phyloP scores from a whole-genome alignment of 176 grass and related monocot genomes.

The Avena atlantica region DNA sequence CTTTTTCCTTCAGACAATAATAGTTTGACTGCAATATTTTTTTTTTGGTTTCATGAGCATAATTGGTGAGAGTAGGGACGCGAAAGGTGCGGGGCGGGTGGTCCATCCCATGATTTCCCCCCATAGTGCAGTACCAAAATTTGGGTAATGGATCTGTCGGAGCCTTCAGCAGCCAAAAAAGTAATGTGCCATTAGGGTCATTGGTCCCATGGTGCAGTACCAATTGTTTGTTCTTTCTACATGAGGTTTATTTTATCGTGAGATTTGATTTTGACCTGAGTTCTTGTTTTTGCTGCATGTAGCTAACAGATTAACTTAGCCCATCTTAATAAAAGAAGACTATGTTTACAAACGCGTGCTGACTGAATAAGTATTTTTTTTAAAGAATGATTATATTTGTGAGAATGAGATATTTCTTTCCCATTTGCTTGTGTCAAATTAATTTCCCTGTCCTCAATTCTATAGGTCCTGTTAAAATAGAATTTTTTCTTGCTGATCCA shows the following conservation, averaged over 20 bases:
- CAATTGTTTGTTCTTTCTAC: slow-evolving; percentile 33
- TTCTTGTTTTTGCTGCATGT: slow-evolving; percentile 36
- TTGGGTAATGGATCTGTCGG: background rate
- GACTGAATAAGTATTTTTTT: background rate
- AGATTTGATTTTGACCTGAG: slow-evolving; percentile 14
- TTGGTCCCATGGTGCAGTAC: background rate
- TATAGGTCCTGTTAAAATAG: slow-evolving; percentile 64
- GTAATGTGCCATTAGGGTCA: background rate
- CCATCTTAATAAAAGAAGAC: slow-evolving; percentile 5
- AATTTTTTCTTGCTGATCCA: slow-evolving; percentile 63
- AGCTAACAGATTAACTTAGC: background rate
- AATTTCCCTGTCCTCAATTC: slow-evolving; percentile 25
- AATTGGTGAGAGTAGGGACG: background rate
- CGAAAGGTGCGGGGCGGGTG: background rate
- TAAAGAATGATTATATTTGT: slow-evolving; percentile 1
- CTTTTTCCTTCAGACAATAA: slow-evolving; percentile 29
- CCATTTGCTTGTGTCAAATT: slow-evolving; percentile 22
- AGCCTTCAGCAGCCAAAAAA: background rate
- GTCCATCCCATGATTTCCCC: background rate
- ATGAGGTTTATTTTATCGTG: slow-evolving; percentile 22
- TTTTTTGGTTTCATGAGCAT: background rate
- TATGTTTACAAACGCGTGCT: slow-evolving; percentile 13
- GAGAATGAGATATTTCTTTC: slow-evolving; percentile 30
- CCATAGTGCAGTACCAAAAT: background rate
- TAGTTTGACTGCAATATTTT: background rate